Evolutionary conservation across 768 basidiomycete species (phyloP), one percentile per base, ranked within the genome.

Genomic region (Leccinellum rugosiceps): DNA sequence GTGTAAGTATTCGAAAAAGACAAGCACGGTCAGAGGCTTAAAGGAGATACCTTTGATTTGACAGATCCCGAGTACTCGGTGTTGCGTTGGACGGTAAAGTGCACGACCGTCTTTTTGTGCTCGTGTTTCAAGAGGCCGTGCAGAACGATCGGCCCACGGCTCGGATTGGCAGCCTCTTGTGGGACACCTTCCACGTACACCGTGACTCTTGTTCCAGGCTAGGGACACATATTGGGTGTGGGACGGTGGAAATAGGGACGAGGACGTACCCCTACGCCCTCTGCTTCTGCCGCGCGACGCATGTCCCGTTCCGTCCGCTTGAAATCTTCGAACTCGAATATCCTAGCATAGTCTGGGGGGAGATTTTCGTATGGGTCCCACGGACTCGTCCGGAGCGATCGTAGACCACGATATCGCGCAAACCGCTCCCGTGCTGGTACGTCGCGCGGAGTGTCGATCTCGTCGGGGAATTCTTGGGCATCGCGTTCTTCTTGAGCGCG

Each of bases 321-420:
- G 76, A 90, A 97, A 65, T 95, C 92, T 73, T 98, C 94, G 66
- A 98, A 97, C 70, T 94, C 92, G 75, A 98, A 99, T 64, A 98
- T 96, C 43, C 89, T 82, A 3, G 89, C 93, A 66, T 98, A 98
- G 69, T 99, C 94, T 50, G 87, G 75, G 13, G 96, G 96, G 11
- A 99, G 78, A 66, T 95, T 95, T 74, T 99, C 96, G 65, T 89
- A 98, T 8, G 96, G 87, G 70, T 98, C 97, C 97, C 96, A 99
- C 35, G 92, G 92, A 68, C 92, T 94, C 6, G 96, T 98, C 35
- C 96, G 67, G 80, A 99, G 92, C 14, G 91, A 94, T 48, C 86
- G 85, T 74, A 99, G 72, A 8, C 96, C 96, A 57, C 96, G 86
- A 71, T 86, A 99, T 49, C 95, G 83, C 65, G 93, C 92, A 76